A percentile compares a stretch with the other conserved stretches of the same genome.
These are phyloP conservation scores for Avicennia marina DNA, from an alignment of 257 asterid genomes.

Conservation along the genomic window DNA sequence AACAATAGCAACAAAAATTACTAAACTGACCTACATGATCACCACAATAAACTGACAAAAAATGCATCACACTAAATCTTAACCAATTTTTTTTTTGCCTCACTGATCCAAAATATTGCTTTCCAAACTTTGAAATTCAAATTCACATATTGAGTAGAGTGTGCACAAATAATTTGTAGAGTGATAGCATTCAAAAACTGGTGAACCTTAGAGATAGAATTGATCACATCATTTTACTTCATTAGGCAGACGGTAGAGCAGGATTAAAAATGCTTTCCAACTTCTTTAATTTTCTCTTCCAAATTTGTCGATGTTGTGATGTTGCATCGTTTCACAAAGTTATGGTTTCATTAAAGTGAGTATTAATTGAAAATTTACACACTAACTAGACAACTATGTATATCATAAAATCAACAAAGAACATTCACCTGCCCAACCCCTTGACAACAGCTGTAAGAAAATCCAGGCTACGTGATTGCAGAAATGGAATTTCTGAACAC, in stretches of 20 bases:
- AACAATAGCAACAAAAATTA: constrained; percentile 1
- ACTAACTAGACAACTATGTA: neutral
- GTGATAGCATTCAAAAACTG: too few species aligned
- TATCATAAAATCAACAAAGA: constrained; percentile 1
- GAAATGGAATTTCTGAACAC: constrained; percentile 66
- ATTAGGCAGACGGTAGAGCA: neutral
- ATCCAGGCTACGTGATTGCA: constrained; percentile 64
- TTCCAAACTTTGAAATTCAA: neutral
- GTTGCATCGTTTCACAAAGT: neutral
- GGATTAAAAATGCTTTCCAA: neutral
- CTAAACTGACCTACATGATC: neutral
- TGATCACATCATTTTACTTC: neutral
- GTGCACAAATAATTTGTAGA: neutral
- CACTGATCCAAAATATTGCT: neutral
- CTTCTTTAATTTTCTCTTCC: neutral
- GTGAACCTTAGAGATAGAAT: neutral
- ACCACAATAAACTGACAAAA: neutral
- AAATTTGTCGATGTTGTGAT: neutral
- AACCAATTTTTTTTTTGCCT: neutral
- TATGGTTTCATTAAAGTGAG: neutral
- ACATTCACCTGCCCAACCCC: constrained; percentile 64
- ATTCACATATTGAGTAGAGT: neutral
- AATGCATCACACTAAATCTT: too few species aligned
- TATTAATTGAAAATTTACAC: neutral
- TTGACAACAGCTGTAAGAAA: constrained; percentile 59